phyloP scores from a whole-genome alignment of 176 grass and related monocot species.

The Alloteropsis semialata region DNA sequence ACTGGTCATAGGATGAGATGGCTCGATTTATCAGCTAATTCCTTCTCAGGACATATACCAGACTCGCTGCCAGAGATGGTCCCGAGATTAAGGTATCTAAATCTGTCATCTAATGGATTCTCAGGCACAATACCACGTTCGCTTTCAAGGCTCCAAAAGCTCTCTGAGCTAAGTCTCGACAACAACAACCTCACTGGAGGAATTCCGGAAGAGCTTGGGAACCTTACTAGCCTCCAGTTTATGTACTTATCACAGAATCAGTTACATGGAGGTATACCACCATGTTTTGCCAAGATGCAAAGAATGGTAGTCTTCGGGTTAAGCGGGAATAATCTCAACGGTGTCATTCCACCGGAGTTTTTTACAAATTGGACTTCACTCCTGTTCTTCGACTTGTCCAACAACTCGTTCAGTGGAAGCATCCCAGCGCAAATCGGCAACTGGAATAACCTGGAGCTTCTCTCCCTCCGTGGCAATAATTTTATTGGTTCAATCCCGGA shows the following conservation, averaged over 20 bases:
- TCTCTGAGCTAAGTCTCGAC: not conserved
- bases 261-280: not conserved
- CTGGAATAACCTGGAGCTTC: not conserved
- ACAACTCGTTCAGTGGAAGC: not conserved
- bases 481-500: conserved; percentile 26
- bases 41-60: not conserved
- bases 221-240: not conserved
- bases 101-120: conserved; percentile 22
- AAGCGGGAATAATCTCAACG: not conserved
- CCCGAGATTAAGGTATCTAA: not conserved
- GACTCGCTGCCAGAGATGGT: not conserved
- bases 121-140: not conserved
- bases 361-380: conserved; percentile 28
- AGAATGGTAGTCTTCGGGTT: not conserved
- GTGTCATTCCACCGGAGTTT: not conserved
- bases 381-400: not conserved
- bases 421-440: not conserved
- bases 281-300: not conserved
- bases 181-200: conserved; percentile 14
- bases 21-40: not conserved
- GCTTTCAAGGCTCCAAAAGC: not conserved
- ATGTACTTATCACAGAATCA: not conserved
- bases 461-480: not conserved
- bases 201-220: not conserved
- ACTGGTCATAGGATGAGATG: not conserved